These are phyloP conservation scores for Trichoderma polysporum DNA, from an alignment of 2,329 filamentous ascomycete genomes.

Conservation along the genomic window DNA sequence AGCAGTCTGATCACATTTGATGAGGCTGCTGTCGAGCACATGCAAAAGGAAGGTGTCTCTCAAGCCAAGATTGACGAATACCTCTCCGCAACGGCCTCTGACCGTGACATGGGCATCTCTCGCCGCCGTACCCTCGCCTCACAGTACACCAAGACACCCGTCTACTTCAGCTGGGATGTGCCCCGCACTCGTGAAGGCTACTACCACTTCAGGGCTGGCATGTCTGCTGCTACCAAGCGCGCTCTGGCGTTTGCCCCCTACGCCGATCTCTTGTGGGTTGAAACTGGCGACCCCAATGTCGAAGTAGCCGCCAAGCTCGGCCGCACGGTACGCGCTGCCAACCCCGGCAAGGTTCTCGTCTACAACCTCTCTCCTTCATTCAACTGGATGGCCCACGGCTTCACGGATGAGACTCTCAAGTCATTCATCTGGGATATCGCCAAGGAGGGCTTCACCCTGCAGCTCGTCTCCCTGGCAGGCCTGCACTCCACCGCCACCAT, in stretches of 20 bases:
- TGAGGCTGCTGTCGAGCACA: slow-evolving; percentile 78
- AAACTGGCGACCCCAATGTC: slow-evolving; percentile 87
- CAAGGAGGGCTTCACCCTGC: slow-evolving; percentile 74
- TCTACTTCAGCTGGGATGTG: slow-evolving; percentile 87
- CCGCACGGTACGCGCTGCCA: slow-evolving; percentile 65
- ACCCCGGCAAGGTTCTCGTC: slow-evolving; percentile 83
- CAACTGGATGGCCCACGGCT: slow-evolving; percentile 98
- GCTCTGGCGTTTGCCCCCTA: slow-evolving; percentile 89
- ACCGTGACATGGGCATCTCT: slow-evolving; percentile 75
- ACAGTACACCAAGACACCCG: slow-evolving; percentile 62
- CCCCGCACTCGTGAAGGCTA: slow-evolving; percentile 91
- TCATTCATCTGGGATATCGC: slow-evolving; percentile 97
- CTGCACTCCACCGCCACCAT: slow-evolving; percentile 65
- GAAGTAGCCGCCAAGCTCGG: slow-evolving; percentile 73
- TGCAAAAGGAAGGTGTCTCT: slow-evolving; percentile 63
- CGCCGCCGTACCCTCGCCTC: slow-evolving; percentile 72
- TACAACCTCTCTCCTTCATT: slow-evolving; percentile 97
- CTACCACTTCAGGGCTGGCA: slow-evolving; percentile 85
- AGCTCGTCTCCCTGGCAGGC: slow-evolving; percentile 66
- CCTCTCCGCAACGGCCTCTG: slow-evolving; percentile 56
- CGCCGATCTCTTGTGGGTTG: slow-evolving; percentile 94
- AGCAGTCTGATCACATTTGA: slow-evolving; percentile 88
- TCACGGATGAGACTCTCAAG: slow-evolving; percentile 76
- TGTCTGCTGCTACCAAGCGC: slow-evolving; percentile 86
- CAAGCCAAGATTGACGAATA: slow-evolving; percentile 68